Conservation (phyloP, 73 alveolate species). For the Tetrahymena elliotti region DNA sequence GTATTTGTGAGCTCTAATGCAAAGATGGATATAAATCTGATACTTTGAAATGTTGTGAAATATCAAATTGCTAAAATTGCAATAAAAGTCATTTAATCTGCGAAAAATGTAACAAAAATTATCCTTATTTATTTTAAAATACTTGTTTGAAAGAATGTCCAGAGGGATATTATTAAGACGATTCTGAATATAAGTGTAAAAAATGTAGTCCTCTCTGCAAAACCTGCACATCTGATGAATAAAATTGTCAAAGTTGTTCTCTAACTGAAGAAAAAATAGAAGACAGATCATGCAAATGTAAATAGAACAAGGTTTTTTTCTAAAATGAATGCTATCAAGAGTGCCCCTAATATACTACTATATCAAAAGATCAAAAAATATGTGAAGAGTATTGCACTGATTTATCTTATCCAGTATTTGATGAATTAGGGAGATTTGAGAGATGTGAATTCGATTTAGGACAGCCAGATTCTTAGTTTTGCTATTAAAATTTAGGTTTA, state of each 20-base stretch:
- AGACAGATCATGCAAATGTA: neutral
- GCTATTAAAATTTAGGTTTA: neutral
- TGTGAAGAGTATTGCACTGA: neutral
- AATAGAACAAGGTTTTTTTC: neutral
- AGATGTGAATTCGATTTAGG: neutral
- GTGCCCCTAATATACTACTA: neutral
- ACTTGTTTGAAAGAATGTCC: neutral
- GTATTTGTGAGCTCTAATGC: neutral
- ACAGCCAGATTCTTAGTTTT: neutral
- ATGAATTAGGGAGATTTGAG: neutral
- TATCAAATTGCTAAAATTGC: neutral
- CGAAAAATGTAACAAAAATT: neutral
- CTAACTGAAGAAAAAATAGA: neutral
- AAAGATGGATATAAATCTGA: neutral
- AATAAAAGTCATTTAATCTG: neutral
- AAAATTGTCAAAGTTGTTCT: neutral
- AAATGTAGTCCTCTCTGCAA: neutral
- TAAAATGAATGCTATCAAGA: neutral
- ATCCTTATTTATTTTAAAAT: neutral
- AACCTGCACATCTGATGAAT: neutral
- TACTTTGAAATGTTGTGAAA: neutral
- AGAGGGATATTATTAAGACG: neutral
- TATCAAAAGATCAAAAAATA: neutral
- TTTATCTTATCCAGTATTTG: neutral
- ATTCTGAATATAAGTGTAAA: neutral